Conservation (phyloP, 2,329 filamentous ascomycete species). For the Ceratocystis lukuohia region DNA sequence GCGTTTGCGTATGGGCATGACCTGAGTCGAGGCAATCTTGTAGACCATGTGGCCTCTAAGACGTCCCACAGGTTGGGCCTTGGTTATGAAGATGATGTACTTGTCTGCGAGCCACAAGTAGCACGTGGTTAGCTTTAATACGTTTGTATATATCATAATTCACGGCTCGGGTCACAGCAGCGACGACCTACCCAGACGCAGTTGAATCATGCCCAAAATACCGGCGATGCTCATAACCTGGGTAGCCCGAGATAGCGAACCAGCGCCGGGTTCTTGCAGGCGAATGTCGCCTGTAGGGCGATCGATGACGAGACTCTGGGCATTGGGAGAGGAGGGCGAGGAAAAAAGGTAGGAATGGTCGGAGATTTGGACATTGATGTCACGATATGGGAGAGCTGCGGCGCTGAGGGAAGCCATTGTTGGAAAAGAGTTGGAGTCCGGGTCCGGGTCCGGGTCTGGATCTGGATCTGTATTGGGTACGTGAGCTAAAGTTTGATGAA, state of each 20-base stretch:
- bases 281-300: slow-evolving; percentile 83
- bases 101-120: slow-evolving; percentile 46
- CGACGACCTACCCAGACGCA: slow-evolving; percentile 62
- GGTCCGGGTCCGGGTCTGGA: neutral
- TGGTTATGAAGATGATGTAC: slow-evolving; percentile 93
- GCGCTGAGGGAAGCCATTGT: slow-evolving; percentile 30
- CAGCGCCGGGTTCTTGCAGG: slow-evolving; percentile 64
- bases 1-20: slow-evolving; percentile 84
- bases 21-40: slow-evolving; percentile 79
- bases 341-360: slow-evolving; percentile 90
- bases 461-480: neutral
- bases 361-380: slow-evolving; percentile 93
- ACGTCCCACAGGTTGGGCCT: slow-evolving; percentile 78
- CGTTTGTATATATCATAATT: neutral
- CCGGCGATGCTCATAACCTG: slow-evolving; percentile 85
- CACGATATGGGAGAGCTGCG: slow-evolving; percentile 59
- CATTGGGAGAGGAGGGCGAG: slow-evolving; percentile 82
- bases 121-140: neutral
- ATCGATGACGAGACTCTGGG: slow-evolving; percentile 77
- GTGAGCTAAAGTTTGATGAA: neutral
- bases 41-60: slow-evolving; percentile 95
- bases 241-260: slow-evolving; percentile 56
- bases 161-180: too few species aligned
- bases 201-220: slow-evolving; percentile 83
- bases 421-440: too few species aligned